Evolutionary conservation across 2,329 filamentous ascomycete genomes (phyloP), one percentile per base, ranked within the genome.

Genomic region (Phoma sp.): DNA sequence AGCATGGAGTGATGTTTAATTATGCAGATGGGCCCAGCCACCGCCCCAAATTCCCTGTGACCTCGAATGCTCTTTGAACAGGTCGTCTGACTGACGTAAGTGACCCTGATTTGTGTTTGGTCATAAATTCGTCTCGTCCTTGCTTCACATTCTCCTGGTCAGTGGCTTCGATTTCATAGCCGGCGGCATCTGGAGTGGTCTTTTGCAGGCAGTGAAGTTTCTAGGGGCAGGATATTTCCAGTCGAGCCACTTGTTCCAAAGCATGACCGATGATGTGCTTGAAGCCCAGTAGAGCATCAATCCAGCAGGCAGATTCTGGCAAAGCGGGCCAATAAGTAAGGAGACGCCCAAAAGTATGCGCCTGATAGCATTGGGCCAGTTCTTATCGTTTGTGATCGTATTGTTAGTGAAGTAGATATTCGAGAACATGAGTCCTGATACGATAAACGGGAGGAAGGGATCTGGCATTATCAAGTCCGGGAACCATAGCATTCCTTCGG

Each of bases 401-500:
- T 68, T 68, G 5, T 65, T 70, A 11, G 59, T 56, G 9, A 61
- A 55, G 42, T 66, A 73, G 7, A 85, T 68, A 57, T 83, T 84
- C 7, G 77, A 57, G 14, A 85, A 68, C 52, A 85, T 80, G 4
- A 79, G 73, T 1, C 70, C 75, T 0, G 79, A 80, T 18, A 85
- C 73, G 3, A 80, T 52, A 33, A 79, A 74, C 0, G 84, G 83
- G 1, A 87, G 74, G 2, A 77, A 78, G 0, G 83, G 77, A 60
- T 88, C 85, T 7, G 82, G 73, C 0, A 77, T 64, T 5, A 83
- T 72, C 12, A 88, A 77, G 65, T 87, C 78, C 1, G 80, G 77
- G 50, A 87, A 86, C 85, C 85, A 88, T 2, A 85, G 74, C 3
- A 81, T 77, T n/a, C 85, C 85, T 71, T 86, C 85, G 7, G 68